Evolutionary conservation across 768 basidiomycete genomes (phyloP), one percentile per base, ranked within the genome.

Genomic region (Favolaschia claudopus): DNA sequence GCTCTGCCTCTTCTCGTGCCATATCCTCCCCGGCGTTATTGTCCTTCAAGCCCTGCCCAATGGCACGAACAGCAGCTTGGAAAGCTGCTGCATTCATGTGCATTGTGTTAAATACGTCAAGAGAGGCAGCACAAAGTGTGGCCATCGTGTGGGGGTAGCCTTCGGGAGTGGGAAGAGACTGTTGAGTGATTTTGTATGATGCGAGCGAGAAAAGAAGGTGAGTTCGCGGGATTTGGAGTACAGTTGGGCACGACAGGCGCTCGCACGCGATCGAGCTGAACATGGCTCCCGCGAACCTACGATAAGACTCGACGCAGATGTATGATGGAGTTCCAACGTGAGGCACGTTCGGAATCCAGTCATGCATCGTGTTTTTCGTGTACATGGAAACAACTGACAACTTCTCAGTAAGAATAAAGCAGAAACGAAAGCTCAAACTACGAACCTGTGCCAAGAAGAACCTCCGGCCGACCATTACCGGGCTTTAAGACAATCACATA

Each of bases 131-230:
- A 22, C 53, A 54, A 2, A 54, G 14, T 3, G 29, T 54, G 25
- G 45, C n/a, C 5, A 54, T 15, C 3, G 27, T 36, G 29, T 54
- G 53, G 3, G 53, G 53, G 10, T 28, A 15, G 8, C 28, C 37
- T 1, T 55, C 45, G 2, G 44, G 2, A 1, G 53, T 45, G 5
- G 33, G 36, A 9, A 40, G 5, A n/a, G 15, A 7, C 17, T 55
- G 54, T 14, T n/a, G 34, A 4, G 28, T 22, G 31, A 45, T 54
- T 14, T n/a, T 40, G 1, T 4, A 54, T 0, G 53, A 54, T 1
- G 53, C 53, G 12, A 54, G 53, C 1, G 43, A 54, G 43, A 54
- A 45, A 15, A 54, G 32, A 34, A 54, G 8, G 29, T 55, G 44
- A 1, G 54, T 47, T 6, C 44, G n/a, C 7, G 44, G 54, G 12